Evolutionary conservation across 176 grass and related monocot species (phyloP), one percentile per base, ranked within the genome.

Genomic region (Bothriochloa decipiens): DNA sequence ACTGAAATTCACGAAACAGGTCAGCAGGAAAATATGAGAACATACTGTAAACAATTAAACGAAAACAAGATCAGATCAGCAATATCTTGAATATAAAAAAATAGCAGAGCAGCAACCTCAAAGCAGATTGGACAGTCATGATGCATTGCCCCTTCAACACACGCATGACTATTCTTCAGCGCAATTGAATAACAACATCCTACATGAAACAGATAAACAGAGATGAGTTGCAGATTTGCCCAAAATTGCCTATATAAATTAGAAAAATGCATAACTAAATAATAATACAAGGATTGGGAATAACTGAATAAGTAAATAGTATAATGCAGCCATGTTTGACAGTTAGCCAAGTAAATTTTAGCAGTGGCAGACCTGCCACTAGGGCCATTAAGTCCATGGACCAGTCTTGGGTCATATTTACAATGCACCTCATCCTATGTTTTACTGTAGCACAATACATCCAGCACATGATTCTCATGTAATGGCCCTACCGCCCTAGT

Each of bases 51-150:
- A 78, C 33, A 45, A 36, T 70, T 26, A 20, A 78, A 45, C 14
- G 28, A 70, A 10, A 15, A 62, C 5, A 78, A 15, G 36, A 37
- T 45, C 20, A 63, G 61, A 63, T 13, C 17, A 25, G 64, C n/a
- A 28, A 79, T 43, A 36, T 63, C 74, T 3, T 47, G 8, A 65
- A 53, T 32, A 60, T 3, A 76, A 41, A 23, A 41, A 47, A 35
- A 49, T 27, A 79, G 64, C 35, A 45, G 11, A 62, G 81, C 67
- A 33, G 76, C 77, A 29, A 99, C 96, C 96, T 99, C 96, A 65
- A 94, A 95, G 72, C 96, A 98, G 85, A 98, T 91, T 82, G 96
- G 96, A 60, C 96, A 98, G 80, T 98, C 87, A 89, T 95, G 96
- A 90, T 98, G 96, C 96, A 98, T 95, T 6, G 96, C 93, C 77